Conservation (phyloP, 176 grass and related monocot genomes). For the Carex cristatella region DNA sequence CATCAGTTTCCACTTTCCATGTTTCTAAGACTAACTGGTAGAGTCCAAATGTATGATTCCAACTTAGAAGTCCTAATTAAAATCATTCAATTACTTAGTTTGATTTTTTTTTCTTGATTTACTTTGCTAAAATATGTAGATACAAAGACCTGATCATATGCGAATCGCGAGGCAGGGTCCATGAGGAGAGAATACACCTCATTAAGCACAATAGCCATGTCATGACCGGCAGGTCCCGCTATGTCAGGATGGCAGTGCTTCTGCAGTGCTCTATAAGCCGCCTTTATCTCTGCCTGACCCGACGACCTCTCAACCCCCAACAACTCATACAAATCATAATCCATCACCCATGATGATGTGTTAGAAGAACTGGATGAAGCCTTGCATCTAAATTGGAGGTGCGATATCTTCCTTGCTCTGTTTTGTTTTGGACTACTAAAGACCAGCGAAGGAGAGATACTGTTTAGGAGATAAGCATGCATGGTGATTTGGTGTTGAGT, state of each 20-base stretch:
- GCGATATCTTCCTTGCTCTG: conserved; percentile 11
- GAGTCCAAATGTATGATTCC: not conserved
- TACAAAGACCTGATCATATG: conserved; percentile 50
- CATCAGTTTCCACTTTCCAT: not conserved
- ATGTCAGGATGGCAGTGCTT: conserved; percentile 97
- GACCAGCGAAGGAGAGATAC: conserved; percentile 9
- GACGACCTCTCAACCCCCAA: conserved; percentile 65
- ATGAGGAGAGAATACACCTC: conserved; percentile 81
- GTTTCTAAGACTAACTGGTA: not conserved
- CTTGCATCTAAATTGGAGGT: conserved; percentile 15
- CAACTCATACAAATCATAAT: conserved; percentile 79
- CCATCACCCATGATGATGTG: conserved; percentile 43
- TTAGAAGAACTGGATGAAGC: conserved; percentile 20
- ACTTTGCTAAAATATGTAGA: not conserved
- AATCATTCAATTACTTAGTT: not conserved
- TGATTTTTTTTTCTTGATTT: not conserved
- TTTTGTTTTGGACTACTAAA: not conserved
- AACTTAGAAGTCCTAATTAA: not conserved
- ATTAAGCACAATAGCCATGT: conserved; percentile 94
- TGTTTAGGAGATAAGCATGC: conserved; percentile 36
- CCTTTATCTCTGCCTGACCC: conserved; percentile 67
- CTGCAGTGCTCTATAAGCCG: conserved; percentile 74
- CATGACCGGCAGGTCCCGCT: conserved; percentile 46
- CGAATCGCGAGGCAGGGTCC: conserved; percentile 58
- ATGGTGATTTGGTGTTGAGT: conserved; percentile 25